These are phyloP conservation scores for Coprinellus aureogranulatus DNA, from an alignment of 768 basidiomycete species.

Conservation along the genomic window DNA sequence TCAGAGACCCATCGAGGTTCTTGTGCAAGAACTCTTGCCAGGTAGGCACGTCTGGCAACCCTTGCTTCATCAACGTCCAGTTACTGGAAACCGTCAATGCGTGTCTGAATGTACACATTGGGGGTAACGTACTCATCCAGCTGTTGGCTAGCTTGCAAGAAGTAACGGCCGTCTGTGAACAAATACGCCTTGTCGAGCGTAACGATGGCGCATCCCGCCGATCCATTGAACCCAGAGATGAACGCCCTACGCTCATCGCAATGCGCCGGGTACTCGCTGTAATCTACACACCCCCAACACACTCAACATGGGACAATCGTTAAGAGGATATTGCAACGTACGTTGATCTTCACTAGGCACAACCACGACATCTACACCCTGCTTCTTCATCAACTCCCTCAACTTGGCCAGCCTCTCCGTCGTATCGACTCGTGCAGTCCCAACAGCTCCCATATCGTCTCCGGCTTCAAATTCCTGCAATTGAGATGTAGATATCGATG, in stretches of 20 bases:
- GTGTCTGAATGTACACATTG: not conserved
- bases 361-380: constrained; percentile 67
- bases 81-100: constrained; percentile 46
- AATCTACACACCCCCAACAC: constrained; percentile 47
- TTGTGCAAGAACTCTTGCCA: constrained; percentile 87
- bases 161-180: constrained; percentile 96
- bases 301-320: not conserved
- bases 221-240: constrained; percentile 93
- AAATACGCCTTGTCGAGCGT: constrained; percentile 69
- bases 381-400: constrained; percentile 65
- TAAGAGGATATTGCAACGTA: no score
- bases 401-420: constrained; percentile 59
- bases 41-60: constrained; percentile 81
- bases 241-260: constrained; percentile 83
- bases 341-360: constrained; percentile 94
- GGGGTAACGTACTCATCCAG: constrained; percentile 64
- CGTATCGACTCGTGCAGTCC: constrained; percentile 55
- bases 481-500: not conserved
- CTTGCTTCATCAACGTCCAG: constrained; percentile 94
- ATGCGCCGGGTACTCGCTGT: constrained; percentile 83
- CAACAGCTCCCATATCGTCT: constrained; percentile 34
- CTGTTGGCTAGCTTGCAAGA: constrained; percentile 88
- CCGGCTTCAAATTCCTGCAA: not conserved
- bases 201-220: constrained; percentile 85
- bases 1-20: constrained; percentile 57